Evolutionary conservation across 306 rosid genomes (phyloP).

Genomic region (Albizia julibrissin): DNA sequence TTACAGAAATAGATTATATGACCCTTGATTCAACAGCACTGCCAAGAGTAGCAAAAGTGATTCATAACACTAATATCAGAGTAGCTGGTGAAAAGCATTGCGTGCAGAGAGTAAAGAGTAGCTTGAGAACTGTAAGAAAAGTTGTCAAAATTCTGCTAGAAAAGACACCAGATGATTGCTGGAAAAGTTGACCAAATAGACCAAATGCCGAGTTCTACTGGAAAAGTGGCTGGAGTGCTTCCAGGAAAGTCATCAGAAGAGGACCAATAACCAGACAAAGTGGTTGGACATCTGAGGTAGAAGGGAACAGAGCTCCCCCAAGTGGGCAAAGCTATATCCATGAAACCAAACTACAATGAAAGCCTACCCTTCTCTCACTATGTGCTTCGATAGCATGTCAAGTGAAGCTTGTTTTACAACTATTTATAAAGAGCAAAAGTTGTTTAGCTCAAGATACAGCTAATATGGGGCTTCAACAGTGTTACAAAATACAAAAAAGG

Average conservation of each 20-base stretch:
- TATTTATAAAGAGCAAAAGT: not conserved
- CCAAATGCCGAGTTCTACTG: not conserved
- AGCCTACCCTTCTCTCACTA: not conserved
- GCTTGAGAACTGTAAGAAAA: not conserved
- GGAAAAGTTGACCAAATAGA: not conserved
- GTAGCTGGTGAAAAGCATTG: not conserved
- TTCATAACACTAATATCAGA: not conserved
- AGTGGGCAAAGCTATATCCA: not conserved
- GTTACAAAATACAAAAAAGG: not conserved
- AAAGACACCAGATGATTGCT: not conserved
- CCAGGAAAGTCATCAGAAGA: not conserved
- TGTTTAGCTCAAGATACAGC: not conserved
- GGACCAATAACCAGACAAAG: not conserved
- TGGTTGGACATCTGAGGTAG: not conserved
- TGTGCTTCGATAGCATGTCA: not conserved
- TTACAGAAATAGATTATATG: not conserved
- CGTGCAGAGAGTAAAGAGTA: not conserved
- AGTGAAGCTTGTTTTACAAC: not conserved
- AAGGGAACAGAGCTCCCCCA: not conserved
- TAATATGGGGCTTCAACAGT: not conserved
- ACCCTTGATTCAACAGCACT: not conserved
- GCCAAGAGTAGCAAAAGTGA: not conserved
- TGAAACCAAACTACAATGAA: not conserved
- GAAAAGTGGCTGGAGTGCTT: not conserved
- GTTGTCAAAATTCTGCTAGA: not conserved